A percentile compares a stretch with the other conserved stretches of the same genome.
Conservation (phyloP, 768 basidiomycete genomes). For the Postia placenta region DNA sequence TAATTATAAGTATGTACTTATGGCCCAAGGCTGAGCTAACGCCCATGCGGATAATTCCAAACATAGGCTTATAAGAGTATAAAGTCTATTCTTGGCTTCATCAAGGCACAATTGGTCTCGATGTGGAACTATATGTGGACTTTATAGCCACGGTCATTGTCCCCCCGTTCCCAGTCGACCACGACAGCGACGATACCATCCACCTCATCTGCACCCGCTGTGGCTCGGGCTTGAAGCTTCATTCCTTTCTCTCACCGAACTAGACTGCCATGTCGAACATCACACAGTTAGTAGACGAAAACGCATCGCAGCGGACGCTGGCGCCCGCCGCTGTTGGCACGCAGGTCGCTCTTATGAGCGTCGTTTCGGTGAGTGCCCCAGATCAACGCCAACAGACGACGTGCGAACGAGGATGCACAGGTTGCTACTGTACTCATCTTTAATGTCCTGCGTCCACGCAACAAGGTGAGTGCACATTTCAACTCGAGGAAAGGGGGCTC, state of each 20-base stretch:
- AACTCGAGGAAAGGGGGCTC: not conserved
- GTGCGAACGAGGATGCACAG: constrained; percentile 28
- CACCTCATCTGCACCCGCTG: constrained; percentile 6
- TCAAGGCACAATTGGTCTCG: too few relatives aligned
- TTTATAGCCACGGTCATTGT: constrained; percentile 8
- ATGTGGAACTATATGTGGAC: too few relatives aligned
- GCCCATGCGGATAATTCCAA: too few relatives aligned
- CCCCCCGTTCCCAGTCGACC: not conserved
- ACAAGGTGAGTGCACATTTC: constrained; percentile 52
- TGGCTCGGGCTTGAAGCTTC: constrained; percentile 10
- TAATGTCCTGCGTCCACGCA: constrained; percentile 82
- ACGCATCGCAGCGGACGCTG: constrained; percentile 47
- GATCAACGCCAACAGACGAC: too few relatives aligned
- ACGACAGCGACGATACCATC: not conserved
- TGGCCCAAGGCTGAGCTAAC: too few relatives aligned
- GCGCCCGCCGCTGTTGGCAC: constrained; percentile 74
- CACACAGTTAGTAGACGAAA: constrained; percentile 21
- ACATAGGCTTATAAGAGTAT: too few relatives aligned
- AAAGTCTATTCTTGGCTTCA: too few relatives aligned
- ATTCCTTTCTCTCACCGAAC: constrained; percentile 10
- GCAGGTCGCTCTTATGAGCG: constrained; percentile 70
- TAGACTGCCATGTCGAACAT: constrained; percentile 15
- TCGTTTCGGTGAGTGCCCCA: constrained; percentile 56
- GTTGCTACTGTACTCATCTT: constrained; percentile 66
- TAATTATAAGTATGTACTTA: too few relatives aligned